Evolutionary conservation across 805 yeast genomes (phyloP), one percentile per base, ranked within the genome.

Genomic region (Nakazawaea wickerhamii): DNA sequence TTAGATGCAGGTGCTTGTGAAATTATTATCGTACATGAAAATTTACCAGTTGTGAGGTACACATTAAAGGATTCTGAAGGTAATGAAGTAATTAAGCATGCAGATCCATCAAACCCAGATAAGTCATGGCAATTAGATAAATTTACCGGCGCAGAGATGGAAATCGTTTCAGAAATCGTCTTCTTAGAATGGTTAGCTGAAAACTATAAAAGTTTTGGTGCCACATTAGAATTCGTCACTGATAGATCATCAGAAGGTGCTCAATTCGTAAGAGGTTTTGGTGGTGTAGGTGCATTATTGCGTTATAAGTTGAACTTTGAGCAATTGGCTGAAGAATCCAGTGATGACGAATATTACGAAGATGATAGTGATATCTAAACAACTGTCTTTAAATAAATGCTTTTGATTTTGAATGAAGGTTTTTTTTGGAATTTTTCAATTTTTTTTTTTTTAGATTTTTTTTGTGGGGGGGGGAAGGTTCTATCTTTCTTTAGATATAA

Each of bases 221-320:
- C 99, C 41, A 79, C 84, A 47, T 75, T 93, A 56, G 99, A 93
- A 71, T 93, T 93, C 55, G 96, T 93, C 53, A 86, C 97, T 39
- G 98, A 93, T 70, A 81, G 88, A 68, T 85, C 96, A 18, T 83
- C 95, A 34, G 99, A 93, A 68, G 99, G 99, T 73, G 95, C 98
- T 36, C 99, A 93, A 71, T 93, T 93, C 66, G 95, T 84, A 47
- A 83, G 81, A 55, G 99, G 99, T 47, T 93, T 93, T 60, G 99
- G 99, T 84, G 99, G 99, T 70, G 78, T 93, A 52, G 99, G 99
- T 64, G 97, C 96, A 45, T 63, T 93, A 55, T 72, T 93, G 63
- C 88, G 99, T 71, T 93, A 93, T 69, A 89, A 89, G 68, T 93
- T 93, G 55, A 93, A 93, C 71, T 93, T 93, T 58, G 99, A 93